These are phyloP conservation scores for Baudoinia panamericana DNA, from an alignment of 495 filamentous ascomycete genomes.

Conservation along the genomic window DNA sequence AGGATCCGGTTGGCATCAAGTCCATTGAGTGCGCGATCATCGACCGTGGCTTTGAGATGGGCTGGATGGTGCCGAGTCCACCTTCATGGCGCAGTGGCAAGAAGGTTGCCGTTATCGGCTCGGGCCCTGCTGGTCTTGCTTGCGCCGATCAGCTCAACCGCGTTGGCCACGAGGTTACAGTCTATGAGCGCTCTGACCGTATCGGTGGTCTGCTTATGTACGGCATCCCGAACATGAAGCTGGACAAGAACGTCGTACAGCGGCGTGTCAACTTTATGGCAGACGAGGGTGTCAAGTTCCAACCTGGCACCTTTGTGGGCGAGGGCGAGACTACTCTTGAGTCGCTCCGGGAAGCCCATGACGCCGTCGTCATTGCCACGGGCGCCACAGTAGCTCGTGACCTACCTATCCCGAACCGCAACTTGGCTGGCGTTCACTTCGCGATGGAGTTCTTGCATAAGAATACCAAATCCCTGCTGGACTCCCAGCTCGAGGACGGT, in stretches of 20 bases:
- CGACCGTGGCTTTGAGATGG: conserved; percentile 97
- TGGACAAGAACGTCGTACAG: conserved; percentile 97
- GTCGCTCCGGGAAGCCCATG: conserved; percentile 61
- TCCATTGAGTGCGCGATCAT: conserved; percentile 99
- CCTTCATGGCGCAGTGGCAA: conserved; percentile 78
- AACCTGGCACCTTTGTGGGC: conserved; percentile 63
- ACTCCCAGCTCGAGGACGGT: conserved; percentile 75
- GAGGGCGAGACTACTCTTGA: conserved; percentile 61
- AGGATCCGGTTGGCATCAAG: conserved; percentile 97
- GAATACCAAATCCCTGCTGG: conserved; percentile 97
- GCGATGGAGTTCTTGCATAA: conserved; percentile 98
- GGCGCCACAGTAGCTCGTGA: conserved; percentile 95
- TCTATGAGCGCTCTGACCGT: conserved; percentile 93
- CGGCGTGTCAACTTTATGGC: conserved; percentile 94
- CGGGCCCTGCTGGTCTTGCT: conserved; percentile 85
- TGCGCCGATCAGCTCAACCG: conserved; percentile 92
- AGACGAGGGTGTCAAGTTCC: conserved; percentile 75
- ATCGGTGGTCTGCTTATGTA: conserved; percentile 94
- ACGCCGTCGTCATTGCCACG: conserved; percentile 91
- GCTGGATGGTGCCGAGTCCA: conserved; percentile 88
- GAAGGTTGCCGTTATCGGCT: conserved; percentile 84
- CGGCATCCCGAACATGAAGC: conserved; percentile 99
- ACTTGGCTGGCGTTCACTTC: conserved; percentile 88
- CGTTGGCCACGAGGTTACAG: conserved; percentile 78
- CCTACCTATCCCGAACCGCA: conserved; percentile 82